A percentile compares a stretch with the other conserved stretches of the same genome.
Evolutionary conservation across 306 rosid genomes (phyloP).

Genomic region (Quercus suber): DNA sequence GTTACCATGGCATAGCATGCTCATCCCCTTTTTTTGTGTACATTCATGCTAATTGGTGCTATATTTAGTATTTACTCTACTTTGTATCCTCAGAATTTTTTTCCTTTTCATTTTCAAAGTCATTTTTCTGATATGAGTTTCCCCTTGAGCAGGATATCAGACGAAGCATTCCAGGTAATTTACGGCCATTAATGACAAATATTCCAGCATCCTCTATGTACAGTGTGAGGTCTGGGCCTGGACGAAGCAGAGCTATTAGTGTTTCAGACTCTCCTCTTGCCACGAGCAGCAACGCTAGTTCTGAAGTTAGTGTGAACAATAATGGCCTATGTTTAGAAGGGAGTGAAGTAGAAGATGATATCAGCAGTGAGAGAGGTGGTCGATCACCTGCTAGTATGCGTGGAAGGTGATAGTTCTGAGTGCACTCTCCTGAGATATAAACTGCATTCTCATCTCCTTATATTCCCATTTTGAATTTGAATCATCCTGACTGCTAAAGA

Average conservation of each 20-base stretch:
- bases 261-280: conserved; percentile 90
- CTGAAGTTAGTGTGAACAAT: conserved; percentile 91
- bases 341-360: conserved; percentile 73
- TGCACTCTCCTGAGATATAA: conserved; percentile 24
- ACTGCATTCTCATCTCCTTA: conserved; percentile 5
- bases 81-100: background rate
- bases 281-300: conserved; percentile 93
- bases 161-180: conserved; percentile 79
- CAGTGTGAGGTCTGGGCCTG: conserved; percentile 86
- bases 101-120: conserved; percentile 10
- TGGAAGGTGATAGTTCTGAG: conserved; percentile 48
- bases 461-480: conserved; percentile 21
- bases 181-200: conserved; percentile 93
- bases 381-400: conserved; percentile 69
- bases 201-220: conserved; percentile 97
- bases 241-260: conserved; percentile 75
- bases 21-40: background rate
- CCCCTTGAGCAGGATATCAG: conserved; percentile 72
- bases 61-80: background rate
- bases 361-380: conserved; percentile 69
- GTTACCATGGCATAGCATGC: background rate
- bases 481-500: conserved; percentile 24
- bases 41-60: background rate
- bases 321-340: conserved; percentile 74
- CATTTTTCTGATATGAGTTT: conserved; percentile 17